Conservation (phyloP, 768 basidiomycete species). For the Tremella yokohamensis region DNA sequence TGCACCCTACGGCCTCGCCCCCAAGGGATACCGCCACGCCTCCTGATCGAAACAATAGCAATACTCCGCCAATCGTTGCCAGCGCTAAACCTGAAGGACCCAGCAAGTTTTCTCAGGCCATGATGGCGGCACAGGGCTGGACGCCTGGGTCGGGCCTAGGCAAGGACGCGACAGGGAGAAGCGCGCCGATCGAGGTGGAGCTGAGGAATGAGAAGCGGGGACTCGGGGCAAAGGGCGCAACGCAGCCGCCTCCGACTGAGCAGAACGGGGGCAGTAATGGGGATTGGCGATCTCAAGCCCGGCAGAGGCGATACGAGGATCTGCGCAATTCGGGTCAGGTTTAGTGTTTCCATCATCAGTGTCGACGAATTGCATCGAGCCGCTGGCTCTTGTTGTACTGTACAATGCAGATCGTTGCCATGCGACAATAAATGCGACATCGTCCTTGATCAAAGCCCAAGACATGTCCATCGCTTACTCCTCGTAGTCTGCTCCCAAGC, state of each 20-base stretch:
- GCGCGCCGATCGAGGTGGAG: constrained; percentile 29
- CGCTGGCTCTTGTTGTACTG: no score
- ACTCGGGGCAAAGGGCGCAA: constrained; percentile 29
- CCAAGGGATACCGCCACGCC: neutral
- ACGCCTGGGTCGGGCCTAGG: constrained; percentile 36
- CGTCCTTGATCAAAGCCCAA: no score
- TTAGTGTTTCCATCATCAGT: no score
- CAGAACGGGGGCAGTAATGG: constrained; percentile 13
- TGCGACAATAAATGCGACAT: no score
- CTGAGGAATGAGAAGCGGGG: constrained; percentile 29
- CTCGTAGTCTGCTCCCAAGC: constrained; percentile 28
- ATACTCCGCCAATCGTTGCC: neutral
- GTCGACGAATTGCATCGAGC: no score
- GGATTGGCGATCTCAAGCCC: constrained; percentile 35
- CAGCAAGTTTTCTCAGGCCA: constrained; percentile 18
- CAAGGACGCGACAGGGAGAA: constrained; percentile 22
- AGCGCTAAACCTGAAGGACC: neutral
- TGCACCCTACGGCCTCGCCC: constrained; percentile 27
- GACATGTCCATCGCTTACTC: constrained; percentile 11
- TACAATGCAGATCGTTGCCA: no score
- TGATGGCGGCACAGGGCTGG: constrained; percentile 40
- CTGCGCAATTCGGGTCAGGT: no score
- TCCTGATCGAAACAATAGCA: neutral
- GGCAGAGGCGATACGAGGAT: constrained; percentile 30
- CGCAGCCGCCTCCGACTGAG: constrained; percentile 9